Base-by-base conservation (phyloP, 2,329 filamentous ascomycete species). In the Aspergillus sp. region DNA sequence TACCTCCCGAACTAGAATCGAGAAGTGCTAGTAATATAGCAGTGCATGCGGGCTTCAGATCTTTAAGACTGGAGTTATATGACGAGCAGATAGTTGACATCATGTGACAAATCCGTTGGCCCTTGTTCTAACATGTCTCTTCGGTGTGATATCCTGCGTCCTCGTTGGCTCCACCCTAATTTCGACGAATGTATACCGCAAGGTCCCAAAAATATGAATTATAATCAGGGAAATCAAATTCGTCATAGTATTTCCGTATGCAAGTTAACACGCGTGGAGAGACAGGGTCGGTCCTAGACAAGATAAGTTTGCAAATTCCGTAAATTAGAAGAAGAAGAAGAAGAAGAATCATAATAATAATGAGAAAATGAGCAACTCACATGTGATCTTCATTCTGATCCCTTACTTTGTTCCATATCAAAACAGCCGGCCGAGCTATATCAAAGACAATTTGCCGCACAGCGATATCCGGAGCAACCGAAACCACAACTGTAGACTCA, bases 401-500 rank as follows among this genome's bases (percentile, higher is more conserved):
- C 2, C 32, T 17, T 2, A 70, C 62, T 15, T 39, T 65, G 19
- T 57, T 32, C 63, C 70, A 70, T 36, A 72, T 71, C 8, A 72
- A 49, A 5, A 68, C 54, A 1, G 59, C 67, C 5, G 75, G 75
- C 15, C 71, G 69, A 50, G 74, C 69, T 58, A 76, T 62, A 59
- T 79, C 76, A 12, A 74, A 68, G 36, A 79, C 66, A 25, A 78
- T 75, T 60, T 78, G 73, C 52, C 72, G 74, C 10, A 75, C 65
- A 3, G 76, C 72, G 2, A 74, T 68, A 51, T 69, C 64, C 5
- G 72, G 53, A n/a, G 63, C 69, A 48, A 70, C 59, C 1, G 73
- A 73, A 58, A 78, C 63, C 9, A 78, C 70, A 5, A 77, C 50
- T 2, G 74, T 72, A 15, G 70, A 57, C 32, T 74, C 67, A 52